These are phyloP conservation scores for Santalum album DNA, from an alignment of 164 flowering plant genomes.

Conservation along the genomic window DNA sequence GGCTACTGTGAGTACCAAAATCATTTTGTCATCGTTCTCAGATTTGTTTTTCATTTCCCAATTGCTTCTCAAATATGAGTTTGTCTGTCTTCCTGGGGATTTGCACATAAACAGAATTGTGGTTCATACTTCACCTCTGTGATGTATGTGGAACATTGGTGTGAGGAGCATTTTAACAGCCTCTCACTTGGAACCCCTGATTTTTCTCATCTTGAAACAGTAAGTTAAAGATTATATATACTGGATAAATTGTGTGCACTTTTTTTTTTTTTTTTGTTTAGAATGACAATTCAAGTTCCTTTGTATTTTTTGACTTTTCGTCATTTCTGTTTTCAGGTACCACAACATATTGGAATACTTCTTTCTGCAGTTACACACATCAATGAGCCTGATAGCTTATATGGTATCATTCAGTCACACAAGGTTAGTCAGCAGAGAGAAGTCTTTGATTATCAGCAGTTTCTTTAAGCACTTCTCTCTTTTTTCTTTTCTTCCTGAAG, in stretches of 20 bases:
- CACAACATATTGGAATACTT: constrained; percentile 68
- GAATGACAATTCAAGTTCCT: neutral
- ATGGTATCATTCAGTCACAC: constrained; percentile 90
- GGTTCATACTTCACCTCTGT: constrained; percentile 86
- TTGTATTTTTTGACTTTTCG: neutral
- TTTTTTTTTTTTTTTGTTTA: no score
- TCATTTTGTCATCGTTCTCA: neutral
- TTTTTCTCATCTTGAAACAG: constrained; percentile 71
- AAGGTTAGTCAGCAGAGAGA: constrained; percentile 42
- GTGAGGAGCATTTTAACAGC: constrained; percentile 68
- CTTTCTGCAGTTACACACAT: constrained; percentile 76
- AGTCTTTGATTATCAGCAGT: neutral
- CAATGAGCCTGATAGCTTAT: constrained; percentile 95
- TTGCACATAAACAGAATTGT: constrained; percentile 64
- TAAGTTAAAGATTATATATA: constrained; percentile 15
- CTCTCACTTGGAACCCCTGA: constrained; percentile 82
- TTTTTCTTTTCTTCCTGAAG: neutral
- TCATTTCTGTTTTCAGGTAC: constrained; percentile 39
- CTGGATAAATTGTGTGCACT: no score
- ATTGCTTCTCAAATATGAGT: neutral
- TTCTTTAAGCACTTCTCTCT: neutral
- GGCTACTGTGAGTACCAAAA: constrained; percentile 67
- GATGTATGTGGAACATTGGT: constrained; percentile 96
- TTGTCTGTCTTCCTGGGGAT: constrained; percentile 6
- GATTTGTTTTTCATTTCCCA: neutral